A percentile compares a stretch with the other conserved stretches of the same genome.
Evolutionary conservation across 345 rosid genomes (phyloP).

Genomic region (Litchi chinensis): DNA sequence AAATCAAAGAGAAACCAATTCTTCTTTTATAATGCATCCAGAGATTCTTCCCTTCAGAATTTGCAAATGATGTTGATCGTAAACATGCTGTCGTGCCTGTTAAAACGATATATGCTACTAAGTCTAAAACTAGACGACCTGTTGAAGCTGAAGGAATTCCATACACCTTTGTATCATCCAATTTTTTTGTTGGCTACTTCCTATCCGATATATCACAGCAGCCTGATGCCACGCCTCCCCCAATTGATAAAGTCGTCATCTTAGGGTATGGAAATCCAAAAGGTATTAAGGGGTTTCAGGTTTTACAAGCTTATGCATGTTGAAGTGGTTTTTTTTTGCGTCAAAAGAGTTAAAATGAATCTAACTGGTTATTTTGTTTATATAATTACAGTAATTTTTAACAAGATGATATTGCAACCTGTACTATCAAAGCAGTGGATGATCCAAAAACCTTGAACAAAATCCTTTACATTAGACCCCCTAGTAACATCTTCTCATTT

Average conservation of each 20-base stretch:
- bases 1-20: too few species aligned
- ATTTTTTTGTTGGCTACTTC: conserved; percentile 47
- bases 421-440: conserved; percentile 53
- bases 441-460: conserved; percentile 64
- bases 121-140: conserved; percentile 41
- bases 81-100: conserved; percentile 50
- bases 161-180: conserved; percentile 45
- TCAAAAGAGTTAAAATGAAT: background rate
- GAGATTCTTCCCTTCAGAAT: conserved; percentile 67
- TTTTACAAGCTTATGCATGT: background rate
- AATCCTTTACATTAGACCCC: conserved; percentile 50
- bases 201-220: conserved; percentile 50
- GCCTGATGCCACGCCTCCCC: conserved; percentile 46
- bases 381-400: conserved; percentile 42
- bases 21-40: conserved; percentile 12
- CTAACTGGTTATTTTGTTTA: background rate
- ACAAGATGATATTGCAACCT: conserved; percentile 52
- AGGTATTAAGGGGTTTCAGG: conserved; percentile 29
- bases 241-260: conserved; percentile 49
- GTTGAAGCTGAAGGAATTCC: conserved; percentile 54
- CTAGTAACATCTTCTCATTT: conserved; percentile 49
- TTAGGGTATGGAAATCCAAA: conserved; percentile 58
- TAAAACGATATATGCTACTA: conserved; percentile 37
- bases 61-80: conserved; percentile 61
- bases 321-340: too few species aligned